These are phyloP conservation scores for Globisporangium abappressorium DNA, from an alignment of 352 stramenopile genomes.

Conservation along the genomic window DNA sequence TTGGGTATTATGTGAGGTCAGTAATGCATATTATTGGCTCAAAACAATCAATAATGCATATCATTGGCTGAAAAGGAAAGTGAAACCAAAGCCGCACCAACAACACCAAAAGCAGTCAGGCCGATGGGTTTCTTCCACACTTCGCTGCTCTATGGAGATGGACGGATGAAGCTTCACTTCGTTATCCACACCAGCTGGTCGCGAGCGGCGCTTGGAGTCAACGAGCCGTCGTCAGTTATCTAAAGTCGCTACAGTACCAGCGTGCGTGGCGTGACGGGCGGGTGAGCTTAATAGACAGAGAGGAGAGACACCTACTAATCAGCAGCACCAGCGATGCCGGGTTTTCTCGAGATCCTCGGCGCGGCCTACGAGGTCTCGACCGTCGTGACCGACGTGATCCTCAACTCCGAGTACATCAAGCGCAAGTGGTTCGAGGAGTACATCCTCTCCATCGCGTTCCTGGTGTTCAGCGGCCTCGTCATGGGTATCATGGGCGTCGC, in stretches of 20 bases:
- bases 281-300: background rate
- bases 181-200: background rate
- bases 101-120: background rate
- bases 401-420: slow-evolving; percentile 75
- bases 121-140: background rate
- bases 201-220: background rate
- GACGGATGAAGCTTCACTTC: background rate
- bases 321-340: slow-evolving; percentile 7
- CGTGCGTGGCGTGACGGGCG: background rate
- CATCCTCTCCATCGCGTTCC: slow-evolving; percentile 65
- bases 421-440: slow-evolving; percentile 73
- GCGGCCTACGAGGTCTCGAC: slow-evolving; percentile 64
- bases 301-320: background rate
- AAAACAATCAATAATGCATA: background rate
- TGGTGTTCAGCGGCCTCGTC: slow-evolving; percentile 52
- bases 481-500: slow-evolving; percentile 60
- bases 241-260: background rate
- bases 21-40: background rate
- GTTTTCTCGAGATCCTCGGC: slow-evolving; percentile 34
- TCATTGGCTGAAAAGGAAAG: background rate
- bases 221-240: background rate
- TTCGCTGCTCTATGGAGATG: background rate
- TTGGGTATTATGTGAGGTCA: background rate
- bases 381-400: slow-evolving; percentile 65
- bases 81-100: background rate